Conservation (phyloP, 768 basidiomycete genomes). For the Suillus weaverae region DNA sequence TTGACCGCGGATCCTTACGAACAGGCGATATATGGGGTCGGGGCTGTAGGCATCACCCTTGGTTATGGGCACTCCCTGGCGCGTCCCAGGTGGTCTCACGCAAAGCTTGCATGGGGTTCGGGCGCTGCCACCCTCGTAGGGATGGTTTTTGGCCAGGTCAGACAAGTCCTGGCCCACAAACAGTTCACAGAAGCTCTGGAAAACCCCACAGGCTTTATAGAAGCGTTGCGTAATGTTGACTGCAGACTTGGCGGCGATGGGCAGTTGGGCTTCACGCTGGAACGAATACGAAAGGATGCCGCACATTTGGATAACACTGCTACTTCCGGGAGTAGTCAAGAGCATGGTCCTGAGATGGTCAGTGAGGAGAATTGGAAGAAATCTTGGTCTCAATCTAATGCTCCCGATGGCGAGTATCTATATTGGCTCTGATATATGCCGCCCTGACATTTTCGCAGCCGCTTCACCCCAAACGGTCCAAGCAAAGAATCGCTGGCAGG, state of each 20-base stretch:
- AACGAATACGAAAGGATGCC: constrained; percentile 21
- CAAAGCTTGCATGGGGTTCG: constrained; percentile 26
- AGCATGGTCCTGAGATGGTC: constrained; percentile 11
- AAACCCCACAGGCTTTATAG: constrained; percentile 30
- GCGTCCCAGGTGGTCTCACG: constrained; percentile 29
- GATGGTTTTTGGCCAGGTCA: constrained; percentile 34
- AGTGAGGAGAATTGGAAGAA: constrained; percentile 20
- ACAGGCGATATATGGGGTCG: constrained; percentile 23
- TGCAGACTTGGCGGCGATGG: constrained; percentile 33
- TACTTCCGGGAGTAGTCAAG: constrained; percentile 10
- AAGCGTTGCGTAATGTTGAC: constrained; percentile 32
- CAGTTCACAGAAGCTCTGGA: constrained; percentile 33
- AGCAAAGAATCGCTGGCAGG: constrained; percentile 56
- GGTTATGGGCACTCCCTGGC: constrained; percentile 26
- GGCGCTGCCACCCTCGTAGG: constrained; percentile 29
- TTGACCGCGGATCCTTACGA: constrained; percentile 6
- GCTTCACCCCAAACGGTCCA: background rate
- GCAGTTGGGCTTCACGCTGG: constrained; percentile 25
- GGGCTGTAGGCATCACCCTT: constrained; percentile 24
- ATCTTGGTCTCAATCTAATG: constrained; percentile 7
- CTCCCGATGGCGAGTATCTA: background rate
- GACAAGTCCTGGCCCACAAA: constrained; percentile 28
- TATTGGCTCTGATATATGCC: background rate
- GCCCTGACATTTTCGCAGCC: background rate
- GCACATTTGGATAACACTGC: background rate